Conservation (phyloP, 371 early-diverging fungal species). For the Mortierella sp. region DNA sequence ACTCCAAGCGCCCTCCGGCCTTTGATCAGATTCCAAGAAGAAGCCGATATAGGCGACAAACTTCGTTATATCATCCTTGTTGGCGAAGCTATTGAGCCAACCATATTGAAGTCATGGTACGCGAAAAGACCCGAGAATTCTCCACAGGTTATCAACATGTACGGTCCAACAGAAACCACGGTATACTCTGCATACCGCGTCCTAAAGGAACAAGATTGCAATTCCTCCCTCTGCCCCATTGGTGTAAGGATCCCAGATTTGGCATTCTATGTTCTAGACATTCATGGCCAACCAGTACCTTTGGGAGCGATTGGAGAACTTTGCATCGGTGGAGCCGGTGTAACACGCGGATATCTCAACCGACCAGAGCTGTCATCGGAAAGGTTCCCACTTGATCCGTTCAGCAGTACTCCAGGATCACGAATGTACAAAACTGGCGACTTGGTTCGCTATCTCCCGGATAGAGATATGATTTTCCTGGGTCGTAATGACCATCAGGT, state of each 20-base stretch:
- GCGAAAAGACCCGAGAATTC: neutral
- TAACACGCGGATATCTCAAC: too few relatives aligned
- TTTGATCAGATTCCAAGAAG: too few relatives aligned
- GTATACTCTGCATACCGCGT: neutral
- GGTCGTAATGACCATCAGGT: constrained; percentile 57
- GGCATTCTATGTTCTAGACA: constrained; percentile 10
- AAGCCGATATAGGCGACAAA: too few relatives aligned
- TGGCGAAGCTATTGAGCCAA: neutral
- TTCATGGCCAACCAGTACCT: constrained; percentile 10
- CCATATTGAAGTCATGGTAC: neutral
- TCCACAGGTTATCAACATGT: constrained; percentile 3
- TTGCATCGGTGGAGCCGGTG: neutral
- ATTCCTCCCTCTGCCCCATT: neutral
- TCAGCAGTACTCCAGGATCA: neutral
- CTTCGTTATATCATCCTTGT: neutral
- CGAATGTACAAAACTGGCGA: constrained; percentile 62
- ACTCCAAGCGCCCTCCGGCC: neutral
- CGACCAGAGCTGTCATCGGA: constrained; percentile 9
- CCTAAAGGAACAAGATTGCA: neutral
- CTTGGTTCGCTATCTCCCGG: constrained; percentile 39
- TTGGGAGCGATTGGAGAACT: constrained; percentile 44
- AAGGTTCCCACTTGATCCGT: constrained; percentile 21
- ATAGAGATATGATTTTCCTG: constrained; percentile 46
- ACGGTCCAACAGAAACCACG: constrained; percentile 21
- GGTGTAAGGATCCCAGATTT: constrained; percentile 6